phyloP scores from a whole-genome alignment of 2,329 filamentous ascomycete genomes.

The Pleomassaria siparia region DNA sequence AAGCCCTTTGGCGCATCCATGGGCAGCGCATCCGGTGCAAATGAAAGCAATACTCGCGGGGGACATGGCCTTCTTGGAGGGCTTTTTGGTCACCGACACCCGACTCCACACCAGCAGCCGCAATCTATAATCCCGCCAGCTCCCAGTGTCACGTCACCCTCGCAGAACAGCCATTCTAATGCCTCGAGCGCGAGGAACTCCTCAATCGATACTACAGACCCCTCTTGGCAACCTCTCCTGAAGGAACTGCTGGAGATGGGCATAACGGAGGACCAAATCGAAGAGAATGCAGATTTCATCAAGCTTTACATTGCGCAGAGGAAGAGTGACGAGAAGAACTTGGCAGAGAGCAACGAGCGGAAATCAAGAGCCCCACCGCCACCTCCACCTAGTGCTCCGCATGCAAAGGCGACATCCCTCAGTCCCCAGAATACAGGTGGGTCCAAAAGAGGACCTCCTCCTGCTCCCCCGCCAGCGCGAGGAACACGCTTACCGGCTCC shows the following conservation, averaged over 20 bases:
- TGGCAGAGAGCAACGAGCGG: slow-evolving; percentile 51
- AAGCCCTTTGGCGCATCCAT: slow-evolving; percentile 66
- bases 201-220: slow-evolving; percentile 63
- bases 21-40: slow-evolving; percentile 24
- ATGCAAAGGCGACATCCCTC: slow-evolving; percentile 47
- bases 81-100: slow-evolving; percentile 54
- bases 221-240: slow-evolving; percentile 62
- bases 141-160: slow-evolving; percentile 43
- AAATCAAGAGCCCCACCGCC: slow-evolving; percentile 63
- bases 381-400: slow-evolving; percentile 50
- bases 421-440: slow-evolving; percentile 64
- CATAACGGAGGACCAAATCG: slow-evolving; percentile 68
- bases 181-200: slow-evolving; percentile 42
- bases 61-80: slow-evolving; percentile 55
- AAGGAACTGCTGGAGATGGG: slow-evolving; percentile 65
- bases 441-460: slow-evolving; percentile 63
- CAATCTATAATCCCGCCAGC: slow-evolving; percentile 54
- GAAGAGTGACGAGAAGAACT: slow-evolving; percentile 53
- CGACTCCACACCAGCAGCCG: slow-evolving; percentile 45
- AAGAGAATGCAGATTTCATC: slow-evolving; percentile 68
- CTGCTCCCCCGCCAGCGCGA: slow-evolving; percentile 58
- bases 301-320: slow-evolving; percentile 67
- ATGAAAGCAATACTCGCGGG: slow-evolving; percentile 35
- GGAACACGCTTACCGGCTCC: slow-evolving; percentile 49
- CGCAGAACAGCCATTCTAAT: slow-evolving; percentile 34